Evolutionary conservation across 2,329 filamentous ascomycete genomes (phyloP).

Genomic region (Sclerotinia minor): DNA sequence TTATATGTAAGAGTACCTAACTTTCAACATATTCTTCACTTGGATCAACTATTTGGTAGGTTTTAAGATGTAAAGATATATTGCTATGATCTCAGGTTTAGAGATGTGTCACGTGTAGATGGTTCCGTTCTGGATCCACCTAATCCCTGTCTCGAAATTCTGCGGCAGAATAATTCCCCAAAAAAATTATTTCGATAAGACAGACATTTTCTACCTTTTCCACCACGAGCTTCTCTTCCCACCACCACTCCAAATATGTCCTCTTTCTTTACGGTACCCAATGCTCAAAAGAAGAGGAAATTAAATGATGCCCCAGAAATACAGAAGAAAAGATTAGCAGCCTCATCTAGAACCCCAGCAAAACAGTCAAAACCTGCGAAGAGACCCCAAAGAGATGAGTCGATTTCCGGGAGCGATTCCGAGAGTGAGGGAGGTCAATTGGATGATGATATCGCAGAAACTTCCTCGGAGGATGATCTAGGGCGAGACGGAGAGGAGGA

Average conservation of each 20-base stretch:
- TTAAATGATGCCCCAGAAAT: constrained; percentile 56
- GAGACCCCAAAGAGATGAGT: constrained; percentile 54
- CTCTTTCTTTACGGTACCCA: constrained; percentile 91
- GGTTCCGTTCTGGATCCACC: neutral
- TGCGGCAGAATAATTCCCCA: constrained; percentile 28
- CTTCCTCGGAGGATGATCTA: constrained; percentile 56
- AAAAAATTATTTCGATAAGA: constrained; percentile 25
- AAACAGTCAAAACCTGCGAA: constrained; percentile 45
- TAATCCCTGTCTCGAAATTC: constrained; percentile 26
- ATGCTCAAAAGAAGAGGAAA: constrained; percentile 89
- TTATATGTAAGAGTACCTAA: neutral
- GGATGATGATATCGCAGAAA: constrained; percentile 54
- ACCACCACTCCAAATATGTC: constrained; percentile 60
- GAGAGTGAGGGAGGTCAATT: constrained; percentile 61
- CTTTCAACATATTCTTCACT: neutral
- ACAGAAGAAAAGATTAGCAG: constrained; percentile 60
- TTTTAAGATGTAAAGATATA: neutral
- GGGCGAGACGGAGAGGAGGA: constrained; percentile 68
- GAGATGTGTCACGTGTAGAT: neutral
- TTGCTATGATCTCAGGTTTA: neutral
- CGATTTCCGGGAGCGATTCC: constrained; percentile 82
- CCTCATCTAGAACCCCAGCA: constrained; percentile 40
- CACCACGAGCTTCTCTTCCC: neutral
- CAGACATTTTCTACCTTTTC: constrained; percentile 23
- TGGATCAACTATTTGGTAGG: no score